Conservation (phyloP, 2,329 filamentous ascomycete genomes). For the Colletotrichum salicis region DNA sequence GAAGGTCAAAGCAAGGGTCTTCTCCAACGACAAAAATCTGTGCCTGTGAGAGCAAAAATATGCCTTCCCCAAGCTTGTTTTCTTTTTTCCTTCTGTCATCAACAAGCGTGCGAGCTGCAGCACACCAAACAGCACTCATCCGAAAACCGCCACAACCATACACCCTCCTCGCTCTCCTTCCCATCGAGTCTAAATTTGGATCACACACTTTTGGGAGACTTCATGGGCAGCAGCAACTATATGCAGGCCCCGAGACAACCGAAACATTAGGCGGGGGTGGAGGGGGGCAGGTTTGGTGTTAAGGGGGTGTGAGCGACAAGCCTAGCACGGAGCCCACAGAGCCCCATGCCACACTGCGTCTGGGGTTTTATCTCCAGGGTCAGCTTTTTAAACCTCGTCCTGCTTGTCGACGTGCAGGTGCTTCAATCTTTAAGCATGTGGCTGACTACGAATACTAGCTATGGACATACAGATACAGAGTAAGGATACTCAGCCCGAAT, state of each 20-base stretch:
- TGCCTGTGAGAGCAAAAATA: background rate
- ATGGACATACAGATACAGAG: too few relatives aligned
- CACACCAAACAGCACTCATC: constrained; percentile 31
- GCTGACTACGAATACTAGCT: background rate
- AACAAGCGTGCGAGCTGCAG: constrained; percentile 34
- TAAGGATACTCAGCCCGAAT: background rate
- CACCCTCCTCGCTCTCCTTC: background rate
- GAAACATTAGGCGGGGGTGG: constrained; percentile 23
- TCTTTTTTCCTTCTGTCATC: constrained; percentile 2
- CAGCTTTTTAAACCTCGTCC: background rate
- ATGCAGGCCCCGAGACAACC: constrained; percentile 23
- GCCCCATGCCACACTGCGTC: constrained; percentile 12
- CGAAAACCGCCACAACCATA: constrained; percentile 23
- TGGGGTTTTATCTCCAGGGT: background rate
- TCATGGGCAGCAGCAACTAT: background rate
- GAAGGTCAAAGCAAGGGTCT: constrained; percentile 20
- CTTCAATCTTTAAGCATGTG: background rate
- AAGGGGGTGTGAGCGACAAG: background rate
- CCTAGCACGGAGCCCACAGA: constrained; percentile 18
- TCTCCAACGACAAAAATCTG: background rate
- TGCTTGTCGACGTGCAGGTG: background rate
- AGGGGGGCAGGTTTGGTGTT: background rate
- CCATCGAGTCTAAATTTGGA: constrained; percentile 21
- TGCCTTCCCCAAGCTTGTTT: background rate
- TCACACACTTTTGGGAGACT: background rate